Evolutionary conservation across 345 rosid species (phyloP).

Genomic region (Melaleuca alternifolia): DNA sequence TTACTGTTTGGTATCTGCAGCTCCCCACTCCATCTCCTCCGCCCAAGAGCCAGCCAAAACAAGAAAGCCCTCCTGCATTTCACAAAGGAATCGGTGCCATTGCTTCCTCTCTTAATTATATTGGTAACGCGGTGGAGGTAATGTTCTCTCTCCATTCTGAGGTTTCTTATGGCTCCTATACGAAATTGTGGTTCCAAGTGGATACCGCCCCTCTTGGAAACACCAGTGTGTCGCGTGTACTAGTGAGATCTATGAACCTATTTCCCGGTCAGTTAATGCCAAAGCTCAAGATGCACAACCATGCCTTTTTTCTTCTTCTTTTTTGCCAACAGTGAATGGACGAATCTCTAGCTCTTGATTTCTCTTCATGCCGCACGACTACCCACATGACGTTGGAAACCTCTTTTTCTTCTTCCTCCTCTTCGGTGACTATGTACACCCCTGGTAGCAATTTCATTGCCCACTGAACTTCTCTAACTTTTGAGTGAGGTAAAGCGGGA

Average conservation of each 20-base stretch:
- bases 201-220: not conserved
- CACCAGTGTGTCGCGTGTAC: not conserved
- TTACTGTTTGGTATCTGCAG: constrained; percentile 12
- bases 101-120: constrained; percentile 62
- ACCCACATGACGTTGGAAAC: not conserved
- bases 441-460: not conserved
- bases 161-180: not conserved
- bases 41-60: constrained; percentile 16
- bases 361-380: not conserved
- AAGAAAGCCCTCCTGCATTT: constrained; percentile 40
- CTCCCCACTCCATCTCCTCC: constrained; percentile 14
- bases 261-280: not conserved
- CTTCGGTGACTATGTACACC: not conserved
- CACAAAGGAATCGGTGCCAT: constrained; percentile 59
- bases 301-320: not conserved
- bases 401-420: not conserved
- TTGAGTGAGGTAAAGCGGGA: not conserved
- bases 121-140: constrained; percentile 78
- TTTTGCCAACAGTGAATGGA: not conserved
- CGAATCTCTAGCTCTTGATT: not conserved
- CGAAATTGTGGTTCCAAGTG: not conserved
- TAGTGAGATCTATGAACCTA: not conserved
- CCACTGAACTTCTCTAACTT: not conserved
- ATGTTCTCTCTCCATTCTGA: not conserved
- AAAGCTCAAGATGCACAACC: not conserved